Base-by-base conservation (phyloP, 2,329 filamentous ascomycete species). In the Colletotrichum camelliae region DNA sequence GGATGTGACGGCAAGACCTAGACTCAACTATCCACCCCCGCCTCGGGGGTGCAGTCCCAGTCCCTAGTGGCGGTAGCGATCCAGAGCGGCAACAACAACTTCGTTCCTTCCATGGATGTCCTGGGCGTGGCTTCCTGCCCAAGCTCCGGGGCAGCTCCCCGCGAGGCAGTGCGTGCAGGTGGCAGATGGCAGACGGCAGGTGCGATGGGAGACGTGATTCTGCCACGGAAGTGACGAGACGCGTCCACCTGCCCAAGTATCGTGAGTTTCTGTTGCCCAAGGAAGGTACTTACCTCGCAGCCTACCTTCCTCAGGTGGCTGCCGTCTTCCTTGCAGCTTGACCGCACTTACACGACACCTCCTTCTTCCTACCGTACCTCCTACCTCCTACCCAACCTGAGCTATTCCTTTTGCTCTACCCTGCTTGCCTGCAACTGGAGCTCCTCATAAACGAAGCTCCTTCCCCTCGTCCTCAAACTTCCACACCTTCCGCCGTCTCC, bases 131-230 rank as follows among this genome's bases (percentile, higher is more conserved):
- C 69, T 71, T 73, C 70, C 35, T 73, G 35, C 57, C 58, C 58
- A 57, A 75, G 64, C 35, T 64, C 69, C 58, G 73, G 70, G 64
- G 35, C 33, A 73, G 57, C 64, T 75, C 69, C 73, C 70, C 70
- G 70, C 64, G 73, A 75, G 70, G 73, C 69, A 73, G 73, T 75
- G 70, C 43, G 70, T 39, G 24, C 43, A 48, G 43, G 43, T 48
- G 43, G 43, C 43, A 48, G 43, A 1, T 48, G 43, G 18, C 43
- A 48, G 10, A 48, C 43, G 60, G 62, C 39, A 66, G 35, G 61
- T 39, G 61, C 60, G 31, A 66, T 18, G 21, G 62, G 31, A 37
- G 55, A 57, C 62, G 61, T 65, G 68, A 52, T 57, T 48, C 57
- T 52, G 29, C 52, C 62, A 31, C 27, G 35, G 43, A 73, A 58